These are phyloP conservation scores for Alternaria sp. DNA, from an alignment of 2,329 filamentous ascomycete species.

Conservation along the genomic window DNA sequence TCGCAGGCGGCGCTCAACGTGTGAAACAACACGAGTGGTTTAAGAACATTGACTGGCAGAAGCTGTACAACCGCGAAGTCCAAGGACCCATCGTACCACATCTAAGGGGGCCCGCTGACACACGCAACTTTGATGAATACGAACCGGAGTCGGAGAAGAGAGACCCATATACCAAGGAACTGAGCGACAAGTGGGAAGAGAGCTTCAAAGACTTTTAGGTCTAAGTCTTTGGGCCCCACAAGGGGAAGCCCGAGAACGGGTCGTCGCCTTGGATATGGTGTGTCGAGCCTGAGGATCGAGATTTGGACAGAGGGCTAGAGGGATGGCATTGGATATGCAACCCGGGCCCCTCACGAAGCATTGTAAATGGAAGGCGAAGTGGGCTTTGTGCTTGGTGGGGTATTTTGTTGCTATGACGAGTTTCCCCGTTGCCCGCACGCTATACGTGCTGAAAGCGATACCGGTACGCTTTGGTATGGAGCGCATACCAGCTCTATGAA, in stretches of 20 bases:
- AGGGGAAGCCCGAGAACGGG: background rate
- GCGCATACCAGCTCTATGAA: background rate
- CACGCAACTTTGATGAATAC: conserved; percentile 82
- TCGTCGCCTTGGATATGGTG: background rate
- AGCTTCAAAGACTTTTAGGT: conserved; percentile 73
- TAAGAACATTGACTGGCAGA: conserved; percentile 74
- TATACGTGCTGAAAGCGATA: background rate
- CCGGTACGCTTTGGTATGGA: background rate
- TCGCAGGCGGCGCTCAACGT: conserved; percentile 72
- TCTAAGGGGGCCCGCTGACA: conserved; percentile 73
- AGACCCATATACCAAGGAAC: conserved; percentile 72
- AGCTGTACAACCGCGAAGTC: conserved; percentile 67
- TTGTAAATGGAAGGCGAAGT: background rate
- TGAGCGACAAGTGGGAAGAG: conserved; percentile 71
- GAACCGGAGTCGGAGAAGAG: conserved; percentile 73
- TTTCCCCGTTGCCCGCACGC: background rate
- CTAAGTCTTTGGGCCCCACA: background rate
- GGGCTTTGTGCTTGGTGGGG: background rate
- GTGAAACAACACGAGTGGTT: conserved; percentile 83
- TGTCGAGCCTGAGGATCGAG: background rate
- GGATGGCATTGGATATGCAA: background rate
- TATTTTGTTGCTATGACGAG: background rate
- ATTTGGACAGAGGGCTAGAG: background rate
- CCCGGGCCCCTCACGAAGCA: background rate
- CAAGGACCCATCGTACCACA: conserved; percentile 78